Evolutionary conservation across 257 asterid species (phyloP).

Genomic region (Capsicum baccatum): DNA sequence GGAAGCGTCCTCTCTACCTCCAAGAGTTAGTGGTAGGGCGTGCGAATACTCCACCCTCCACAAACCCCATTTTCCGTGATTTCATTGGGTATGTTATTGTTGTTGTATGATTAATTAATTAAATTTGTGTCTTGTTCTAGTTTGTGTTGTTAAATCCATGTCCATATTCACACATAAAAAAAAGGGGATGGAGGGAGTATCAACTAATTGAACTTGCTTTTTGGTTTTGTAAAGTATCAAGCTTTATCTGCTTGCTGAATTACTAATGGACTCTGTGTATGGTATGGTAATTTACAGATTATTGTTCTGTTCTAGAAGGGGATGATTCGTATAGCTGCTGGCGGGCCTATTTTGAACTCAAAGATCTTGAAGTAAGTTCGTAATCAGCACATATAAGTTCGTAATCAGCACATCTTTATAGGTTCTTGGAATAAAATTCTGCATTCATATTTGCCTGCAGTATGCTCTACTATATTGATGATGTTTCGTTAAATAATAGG

Average conservation of each 20-base stretch:
- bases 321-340: slow-evolving; percentile 88
- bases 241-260: not conserved
- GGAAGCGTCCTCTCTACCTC: too few relatives aligned
- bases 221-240: not conserved
- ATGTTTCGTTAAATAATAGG: too few relatives aligned
- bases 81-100: too few relatives aligned
- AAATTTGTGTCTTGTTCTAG: not conserved
- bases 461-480: not conserved
- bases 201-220: not conserved
- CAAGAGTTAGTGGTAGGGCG: too few relatives aligned
- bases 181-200: not conserved
- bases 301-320: slow-evolving; percentile 85
- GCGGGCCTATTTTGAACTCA: slow-evolving; percentile 92
- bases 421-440: not conserved
- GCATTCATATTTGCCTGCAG: not conserved
- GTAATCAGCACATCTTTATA: not conserved
- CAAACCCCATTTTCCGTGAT: too few relatives aligned
- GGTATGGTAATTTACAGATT: slow-evolving; percentile 54
- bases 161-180: not conserved
- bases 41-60: too few relatives aligned
- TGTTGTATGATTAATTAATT: not conserved
- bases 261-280: not conserved
- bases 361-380: slow-evolving; percentile 84
- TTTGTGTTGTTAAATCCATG: not conserved
- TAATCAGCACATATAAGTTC: slow-evolving; percentile 42